These are phyloP conservation scores for Corrigiola litoralis DNA, from an alignment of 179 eudicot genomes.

Conservation along the genomic window DNA sequence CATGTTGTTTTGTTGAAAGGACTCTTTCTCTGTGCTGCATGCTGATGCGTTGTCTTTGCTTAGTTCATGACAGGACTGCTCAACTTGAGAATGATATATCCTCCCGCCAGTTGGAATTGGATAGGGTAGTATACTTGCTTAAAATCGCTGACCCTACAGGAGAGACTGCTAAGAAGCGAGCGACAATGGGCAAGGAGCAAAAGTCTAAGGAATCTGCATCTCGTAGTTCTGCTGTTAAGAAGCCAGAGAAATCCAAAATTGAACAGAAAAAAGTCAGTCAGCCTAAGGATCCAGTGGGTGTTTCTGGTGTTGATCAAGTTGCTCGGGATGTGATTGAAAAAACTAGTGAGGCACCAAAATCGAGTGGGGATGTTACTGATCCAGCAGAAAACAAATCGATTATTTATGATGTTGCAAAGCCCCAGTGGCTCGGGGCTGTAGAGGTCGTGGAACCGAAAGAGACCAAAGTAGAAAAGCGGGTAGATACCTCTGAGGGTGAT, in stretches of 20 bases:
- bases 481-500: conserved; percentile 41
- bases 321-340: conserved; percentile 21
- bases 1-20: background rate
- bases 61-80: conserved; percentile 58
- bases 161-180: conserved; percentile 77
- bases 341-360: conserved; percentile 30
- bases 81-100: conserved; percentile 65
- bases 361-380: conserved; percentile 27
- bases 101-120: conserved; percentile 68
- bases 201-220: conserved; percentile 23
- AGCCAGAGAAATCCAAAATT: conserved; percentile 24
- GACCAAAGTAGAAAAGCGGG: conserved; percentile 27
- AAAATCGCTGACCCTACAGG: conserved; percentile 90
- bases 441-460: conserved; percentile 44
- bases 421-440: conserved; percentile 99
- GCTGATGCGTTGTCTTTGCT: conserved; percentile 9
- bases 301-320: conserved; percentile 29
- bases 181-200: conserved; percentile 29
- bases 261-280: conserved; percentile 22
- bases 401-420: conserved; percentile 55
- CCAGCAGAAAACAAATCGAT: conserved; percentile 36
- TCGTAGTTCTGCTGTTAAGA: conserved; percentile 24
- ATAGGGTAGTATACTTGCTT: conserved; percentile 79
- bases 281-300: conserved; percentile 29
- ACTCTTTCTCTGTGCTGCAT: background rate